Conservation (phyloP, 2,329 filamentous ascomycete genomes). For the Sarocladium brachiariae region DNA sequence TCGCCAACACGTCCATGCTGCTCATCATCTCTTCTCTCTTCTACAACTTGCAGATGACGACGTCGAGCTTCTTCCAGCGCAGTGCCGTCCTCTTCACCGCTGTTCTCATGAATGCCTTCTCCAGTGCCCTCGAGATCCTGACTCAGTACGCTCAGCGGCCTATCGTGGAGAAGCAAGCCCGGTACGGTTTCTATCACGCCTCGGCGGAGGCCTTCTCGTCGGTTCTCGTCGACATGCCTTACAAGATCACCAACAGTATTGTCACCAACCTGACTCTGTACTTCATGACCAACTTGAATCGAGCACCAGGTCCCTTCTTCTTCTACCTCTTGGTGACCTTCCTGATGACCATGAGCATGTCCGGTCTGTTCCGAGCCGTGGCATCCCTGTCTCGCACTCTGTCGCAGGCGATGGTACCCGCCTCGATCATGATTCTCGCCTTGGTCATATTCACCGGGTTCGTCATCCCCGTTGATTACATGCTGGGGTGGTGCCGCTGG, state of each 20-base stretch:
- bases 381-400: constrained; percentile 50
- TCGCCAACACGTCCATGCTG: constrained; percentile 37
- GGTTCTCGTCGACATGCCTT: constrained; percentile 35
- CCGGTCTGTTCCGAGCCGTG: constrained; percentile 49
- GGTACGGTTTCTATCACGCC: constrained; percentile 31
- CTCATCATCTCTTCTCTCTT: constrained; percentile 47
- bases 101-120: constrained; percentile 40
- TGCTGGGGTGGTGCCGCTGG: constrained; percentile 60
- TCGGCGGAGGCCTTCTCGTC: constrained; percentile 26
- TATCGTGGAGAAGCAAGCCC: constrained; percentile 31
- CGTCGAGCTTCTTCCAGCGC: constrained; percentile 36
- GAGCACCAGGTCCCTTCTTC: constrained; percentile 37
- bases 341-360: constrained; percentile 53
- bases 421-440: constrained; percentile 27
- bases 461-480: constrained; percentile 32
- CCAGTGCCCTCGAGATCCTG: constrained; percentile 19
- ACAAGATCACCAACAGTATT: constrained; percentile 30
- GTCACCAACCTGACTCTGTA: constrained; percentile 34
- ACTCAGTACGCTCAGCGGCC: constrained; percentile 18
- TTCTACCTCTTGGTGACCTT: constrained; percentile 40
- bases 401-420: constrained; percentile 34
- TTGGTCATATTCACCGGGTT: constrained; percentile 39
- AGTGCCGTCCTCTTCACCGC: constrained; percentile 39
- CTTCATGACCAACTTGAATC: constrained; percentile 35
- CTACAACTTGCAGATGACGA: constrained; percentile 35